Evolutionary conservation across 345 rosid genomes (phyloP).

Genomic region (Lepidium aucheri): DNA sequence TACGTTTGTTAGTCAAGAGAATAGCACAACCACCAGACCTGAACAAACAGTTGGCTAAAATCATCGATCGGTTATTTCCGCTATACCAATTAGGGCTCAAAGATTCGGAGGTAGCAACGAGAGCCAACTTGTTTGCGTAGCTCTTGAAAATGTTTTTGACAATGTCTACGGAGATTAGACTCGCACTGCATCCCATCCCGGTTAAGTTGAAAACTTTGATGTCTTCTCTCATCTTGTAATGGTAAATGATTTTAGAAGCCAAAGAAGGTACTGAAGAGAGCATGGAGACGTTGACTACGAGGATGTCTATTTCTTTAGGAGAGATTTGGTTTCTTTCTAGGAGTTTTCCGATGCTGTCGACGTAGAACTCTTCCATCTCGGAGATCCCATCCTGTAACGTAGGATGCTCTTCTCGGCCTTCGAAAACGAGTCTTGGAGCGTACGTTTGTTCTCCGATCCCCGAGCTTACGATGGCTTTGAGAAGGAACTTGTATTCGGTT

Average conservation of each 20-base stretch:
- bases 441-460: constrained; percentile 70
- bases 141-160: constrained; percentile 55
- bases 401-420: constrained; percentile 55
- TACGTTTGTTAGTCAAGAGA: constrained; percentile 60
- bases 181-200: constrained; percentile 95
- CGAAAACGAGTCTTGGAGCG: constrained; percentile 50
- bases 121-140: constrained; percentile 42
- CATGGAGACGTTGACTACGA: constrained; percentile 84
- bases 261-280: constrained; percentile 52
- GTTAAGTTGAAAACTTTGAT: constrained; percentile 60
- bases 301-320: constrained; percentile 57
- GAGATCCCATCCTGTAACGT: constrained; percentile 43
- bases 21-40: constrained; percentile 77
- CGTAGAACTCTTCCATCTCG: constrained; percentile 87
- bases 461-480: constrained; percentile 61
- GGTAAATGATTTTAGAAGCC: constrained; percentile 57
- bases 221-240: constrained; percentile 68
- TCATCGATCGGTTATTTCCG: constrained; percentile 82
- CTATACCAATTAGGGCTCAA: constrained; percentile 79
- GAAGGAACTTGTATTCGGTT: constrained; percentile 51
- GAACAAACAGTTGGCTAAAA: constrained; percentile 73
- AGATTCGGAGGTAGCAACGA: constrained; percentile 68
- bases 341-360: constrained; percentile 51
- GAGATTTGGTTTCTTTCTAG: constrained; percentile 55
- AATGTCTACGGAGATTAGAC: constrained; percentile 62